phyloP scores from a whole-genome alignment of 495 filamentous ascomycete genomes.

The Neurospora discreta region DNA sequence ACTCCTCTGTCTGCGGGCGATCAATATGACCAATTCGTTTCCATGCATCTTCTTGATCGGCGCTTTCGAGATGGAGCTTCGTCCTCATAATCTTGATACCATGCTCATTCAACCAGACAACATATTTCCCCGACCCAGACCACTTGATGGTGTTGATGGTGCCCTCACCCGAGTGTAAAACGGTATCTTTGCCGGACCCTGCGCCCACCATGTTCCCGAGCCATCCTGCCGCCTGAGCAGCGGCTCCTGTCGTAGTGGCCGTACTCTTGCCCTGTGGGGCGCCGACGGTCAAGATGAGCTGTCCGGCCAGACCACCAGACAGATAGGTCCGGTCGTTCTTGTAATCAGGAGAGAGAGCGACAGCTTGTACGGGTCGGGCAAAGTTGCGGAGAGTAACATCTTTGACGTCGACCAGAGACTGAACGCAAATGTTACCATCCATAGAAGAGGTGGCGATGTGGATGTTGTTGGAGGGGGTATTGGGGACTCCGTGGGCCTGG shows the following conservation, averaged over 20 bases:
- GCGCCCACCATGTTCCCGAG: slow-evolving; percentile 72
- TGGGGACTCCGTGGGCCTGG: slow-evolving; percentile 37
- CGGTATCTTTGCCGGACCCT: slow-evolving; percentile 71
- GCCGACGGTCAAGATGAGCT: slow-evolving; percentile 77
- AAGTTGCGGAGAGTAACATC: slow-evolving; percentile 90
- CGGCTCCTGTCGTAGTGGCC: slow-evolving; percentile 67
- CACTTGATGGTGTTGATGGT: slow-evolving; percentile 83
- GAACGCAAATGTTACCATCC: slow-evolving; percentile 87
- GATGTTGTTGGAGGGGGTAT: slow-evolving; percentile 72
- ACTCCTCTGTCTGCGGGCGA: slow-evolving; percentile 63
- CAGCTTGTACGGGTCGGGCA: slow-evolving; percentile 78
- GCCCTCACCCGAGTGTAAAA: slow-evolving; percentile 88
- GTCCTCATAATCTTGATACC: slow-evolving; percentile 96
- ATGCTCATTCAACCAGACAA: slow-evolving; percentile 90
- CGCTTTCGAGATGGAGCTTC: slow-evolving; percentile 66
- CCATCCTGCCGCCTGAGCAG: slow-evolving; percentile 79
- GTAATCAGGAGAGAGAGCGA: slow-evolving; percentile 87
- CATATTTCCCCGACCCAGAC: slow-evolving; percentile 82
- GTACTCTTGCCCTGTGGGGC: slow-evolving; percentile 67
- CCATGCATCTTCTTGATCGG: slow-evolving; percentile 76
- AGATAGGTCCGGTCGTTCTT: slow-evolving; percentile 77
- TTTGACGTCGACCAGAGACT: slow-evolving; percentile 57
- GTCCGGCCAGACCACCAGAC: slow-evolving; percentile 82
- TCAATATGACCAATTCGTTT: slow-evolving; percentile 91
- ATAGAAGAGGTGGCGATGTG: slow-evolving; percentile 89